A percentile compares a stretch with the other conserved stretches of the same genome.
Conservation (phyloP, 2,329 filamentous ascomycete species). For the Orbilia javanica region DNA sequence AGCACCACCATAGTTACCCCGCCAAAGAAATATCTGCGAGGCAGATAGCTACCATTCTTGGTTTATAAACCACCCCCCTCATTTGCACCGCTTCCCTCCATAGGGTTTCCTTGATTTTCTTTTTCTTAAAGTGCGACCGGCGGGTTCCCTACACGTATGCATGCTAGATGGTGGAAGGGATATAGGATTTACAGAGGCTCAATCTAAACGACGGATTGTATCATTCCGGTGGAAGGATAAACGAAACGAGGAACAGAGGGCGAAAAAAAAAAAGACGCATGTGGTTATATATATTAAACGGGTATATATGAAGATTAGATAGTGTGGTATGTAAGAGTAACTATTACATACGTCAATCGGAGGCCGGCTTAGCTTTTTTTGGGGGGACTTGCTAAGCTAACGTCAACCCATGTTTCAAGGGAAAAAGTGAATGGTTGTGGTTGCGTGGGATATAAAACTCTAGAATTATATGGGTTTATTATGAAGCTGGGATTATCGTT, state of each 20-base stretch:
- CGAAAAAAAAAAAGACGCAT: background rate
- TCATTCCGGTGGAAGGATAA: background rate
- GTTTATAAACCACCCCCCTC: too few species aligned
- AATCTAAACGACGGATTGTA: conserved; percentile 1
- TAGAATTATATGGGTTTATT: conserved; percentile 12
- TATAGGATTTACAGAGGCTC: background rate
- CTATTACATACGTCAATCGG: background rate
- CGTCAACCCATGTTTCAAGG: background rate
- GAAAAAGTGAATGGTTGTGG: background rate
- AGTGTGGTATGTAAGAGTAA: too few species aligned
- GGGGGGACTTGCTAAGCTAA: too few species aligned
- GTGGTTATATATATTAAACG: conserved; percentile 4
- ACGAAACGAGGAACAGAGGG: background rate
- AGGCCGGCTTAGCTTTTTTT: background rate
- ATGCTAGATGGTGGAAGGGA: background rate
- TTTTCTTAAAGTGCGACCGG: background rate
- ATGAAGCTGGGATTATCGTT: conserved; percentile 2
- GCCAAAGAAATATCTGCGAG: too few species aligned
- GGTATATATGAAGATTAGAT: background rate
- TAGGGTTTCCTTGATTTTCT: background rate
- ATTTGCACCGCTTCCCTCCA: too few species aligned
- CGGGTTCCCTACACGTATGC: too few species aligned
- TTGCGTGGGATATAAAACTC: background rate
- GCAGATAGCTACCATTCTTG: too few species aligned
- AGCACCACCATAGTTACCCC: background rate